These are phyloP conservation scores for Leishmania amazonensis DNA, from an alignment of 208 protist genomes.

Conservation along the genomic window DNA sequence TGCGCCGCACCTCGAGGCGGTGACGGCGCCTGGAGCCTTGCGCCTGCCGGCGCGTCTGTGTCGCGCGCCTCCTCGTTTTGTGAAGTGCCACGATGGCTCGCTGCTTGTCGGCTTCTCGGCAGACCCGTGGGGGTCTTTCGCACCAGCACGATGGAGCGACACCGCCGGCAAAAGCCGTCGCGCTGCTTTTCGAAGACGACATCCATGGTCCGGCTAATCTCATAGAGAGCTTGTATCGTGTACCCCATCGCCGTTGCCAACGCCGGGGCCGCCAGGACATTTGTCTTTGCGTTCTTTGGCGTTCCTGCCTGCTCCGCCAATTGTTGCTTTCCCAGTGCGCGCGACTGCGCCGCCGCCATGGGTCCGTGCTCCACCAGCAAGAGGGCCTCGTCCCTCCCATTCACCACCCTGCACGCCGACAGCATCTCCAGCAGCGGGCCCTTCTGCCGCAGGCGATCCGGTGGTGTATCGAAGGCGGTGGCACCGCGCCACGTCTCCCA, in stretches of 20 bases:
- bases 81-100: neutral
- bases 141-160: slow-evolving; percentile 31
- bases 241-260: slow-evolving; percentile 27
- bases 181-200: slow-evolving; percentile 32
- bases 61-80: neutral
- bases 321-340: slow-evolving; percentile 2
- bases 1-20: neutral
- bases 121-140: slow-evolving; percentile 5
- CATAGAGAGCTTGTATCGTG: slow-evolving; percentile 23
- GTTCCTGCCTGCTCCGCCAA: neutral
- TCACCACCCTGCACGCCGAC: slow-evolving; percentile 13
- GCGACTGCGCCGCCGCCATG: slow-evolving; percentile 18
- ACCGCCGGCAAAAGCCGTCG: slow-evolving; percentile 25
- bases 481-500: slow-evolving; percentile 25
- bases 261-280: slow-evolving; percentile 9
- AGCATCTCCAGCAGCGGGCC: slow-evolving; percentile 21
- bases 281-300: neutral
- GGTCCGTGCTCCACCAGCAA: slow-evolving; percentile 14
- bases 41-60: neutral
- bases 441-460: slow-evolving; percentile 20
- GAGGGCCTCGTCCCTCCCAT: slow-evolving; percentile 18
- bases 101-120: neutral
- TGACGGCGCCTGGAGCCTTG: neutral
- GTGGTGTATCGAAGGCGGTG: slow-evolving; percentile 23
- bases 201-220: slow-evolving; percentile 33